phyloP scores from a whole-genome alignment of 768 basidiomycete genomes.

The Boletus edulis region DNA sequence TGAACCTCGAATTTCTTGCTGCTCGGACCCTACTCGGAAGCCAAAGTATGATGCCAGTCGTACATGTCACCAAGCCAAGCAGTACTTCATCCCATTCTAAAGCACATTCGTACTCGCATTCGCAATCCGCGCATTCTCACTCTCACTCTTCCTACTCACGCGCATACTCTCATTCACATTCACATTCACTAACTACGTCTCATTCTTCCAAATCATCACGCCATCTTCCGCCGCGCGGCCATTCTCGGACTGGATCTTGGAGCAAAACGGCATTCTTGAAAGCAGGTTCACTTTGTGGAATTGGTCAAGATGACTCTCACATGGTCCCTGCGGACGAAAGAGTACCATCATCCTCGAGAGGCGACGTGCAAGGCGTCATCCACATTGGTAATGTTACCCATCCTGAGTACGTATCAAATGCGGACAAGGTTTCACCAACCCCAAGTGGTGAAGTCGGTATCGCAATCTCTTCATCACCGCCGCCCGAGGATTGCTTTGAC shows the following conservation, averaged over 20 bases:
- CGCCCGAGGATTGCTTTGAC: constrained; percentile 19
- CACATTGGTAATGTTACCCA: background rate
- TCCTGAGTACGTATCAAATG: background rate
- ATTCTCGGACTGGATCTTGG: constrained; percentile 39
- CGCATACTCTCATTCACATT: constrained; percentile 35
- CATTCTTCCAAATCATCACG: constrained; percentile 33
- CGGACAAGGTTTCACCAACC: constrained; percentile 26
- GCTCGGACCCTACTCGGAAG: constrained; percentile 65
- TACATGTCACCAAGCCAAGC: constrained; percentile 23
- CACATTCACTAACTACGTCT: constrained; percentile 36
- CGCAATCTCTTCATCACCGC: constrained; percentile 40
- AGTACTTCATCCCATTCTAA: constrained; percentile 24
- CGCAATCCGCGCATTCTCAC: constrained; percentile 19
- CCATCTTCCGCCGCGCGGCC: constrained; percentile 16
- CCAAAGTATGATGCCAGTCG: constrained; percentile 52
- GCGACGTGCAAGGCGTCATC: constrained; percentile 25
- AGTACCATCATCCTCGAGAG: constrained; percentile 20
- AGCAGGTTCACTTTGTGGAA: constrained; percentile 31
- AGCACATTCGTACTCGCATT: constrained; percentile 28
- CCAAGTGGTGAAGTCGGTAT: constrained; percentile 40
- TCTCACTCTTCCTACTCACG: constrained; percentile 25
- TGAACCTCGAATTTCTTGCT: constrained; percentile 56
- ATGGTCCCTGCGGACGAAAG: constrained; percentile 23
- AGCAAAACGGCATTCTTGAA: constrained; percentile 38
- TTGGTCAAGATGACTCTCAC: constrained; percentile 21